Percentiles rank a stretch among this genome's conserved stretches.
Conservation (phyloP, 176 grass and related monocot genomes). For the Elymus sibiricus region DNA sequence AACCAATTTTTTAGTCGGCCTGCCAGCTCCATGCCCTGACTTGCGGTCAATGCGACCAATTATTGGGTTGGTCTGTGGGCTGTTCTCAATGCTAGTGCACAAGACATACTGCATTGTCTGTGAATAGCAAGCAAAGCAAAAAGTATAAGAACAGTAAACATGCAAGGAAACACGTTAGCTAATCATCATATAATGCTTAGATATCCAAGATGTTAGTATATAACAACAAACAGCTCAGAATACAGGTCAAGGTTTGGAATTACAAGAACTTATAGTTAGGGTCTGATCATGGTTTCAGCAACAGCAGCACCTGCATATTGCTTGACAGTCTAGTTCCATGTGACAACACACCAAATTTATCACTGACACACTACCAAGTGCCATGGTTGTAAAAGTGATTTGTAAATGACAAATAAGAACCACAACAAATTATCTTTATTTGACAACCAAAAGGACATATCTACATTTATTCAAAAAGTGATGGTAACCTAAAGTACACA, state of each 20-base stretch:
- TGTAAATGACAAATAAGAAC: background rate
- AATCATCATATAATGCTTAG: background rate
- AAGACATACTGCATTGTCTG: slow-evolving; percentile 79
- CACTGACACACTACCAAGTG: background rate
- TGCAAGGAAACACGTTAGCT: background rate
- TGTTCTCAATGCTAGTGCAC: slow-evolving; percentile 49
- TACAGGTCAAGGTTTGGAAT: background rate
- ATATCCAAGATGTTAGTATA: background rate
- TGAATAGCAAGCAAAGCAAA: slow-evolving; percentile 23
- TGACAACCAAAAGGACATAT: background rate
- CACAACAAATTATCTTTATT: background rate
- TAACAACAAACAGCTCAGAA: background rate
- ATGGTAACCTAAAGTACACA: background rate
- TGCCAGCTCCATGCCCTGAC: slow-evolving; percentile 86
- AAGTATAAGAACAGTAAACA: slow-evolving; percentile 17
- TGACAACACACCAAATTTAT: background rate
- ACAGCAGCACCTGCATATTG: slow-evolving; percentile 1
- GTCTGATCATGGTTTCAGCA: background rate
- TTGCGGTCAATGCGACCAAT: slow-evolving; percentile 86
- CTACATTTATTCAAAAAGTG: background rate
- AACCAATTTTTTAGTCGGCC: slow-evolving; percentile 91
- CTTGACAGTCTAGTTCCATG: background rate
- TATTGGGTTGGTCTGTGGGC: slow-evolving; percentile 72
- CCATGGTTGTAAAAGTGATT: background rate
- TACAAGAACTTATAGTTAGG: background rate